Evolutionary conservation across 2,329 filamentous ascomycete species (phyloP), one percentile per base, ranked within the genome.

Genomic region (Penicillium sp.): DNA sequence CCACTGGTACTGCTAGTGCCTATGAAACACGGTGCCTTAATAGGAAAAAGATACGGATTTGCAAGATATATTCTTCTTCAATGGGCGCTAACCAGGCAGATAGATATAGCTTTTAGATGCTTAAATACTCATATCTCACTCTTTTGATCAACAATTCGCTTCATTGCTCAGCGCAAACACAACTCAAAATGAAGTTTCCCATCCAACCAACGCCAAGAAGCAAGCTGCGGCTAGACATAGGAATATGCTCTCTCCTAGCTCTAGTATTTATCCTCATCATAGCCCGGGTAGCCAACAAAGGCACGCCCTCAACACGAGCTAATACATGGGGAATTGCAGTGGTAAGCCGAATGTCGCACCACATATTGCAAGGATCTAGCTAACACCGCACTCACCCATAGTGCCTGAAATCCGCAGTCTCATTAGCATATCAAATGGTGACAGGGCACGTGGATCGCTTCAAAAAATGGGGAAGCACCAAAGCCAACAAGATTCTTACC

Each of bases 331-430:
- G 68, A 10, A 68, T 71, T 15, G 65, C 61, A 28, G 61, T 63
- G 33, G 61, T 63, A 37, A 63, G 58, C 28, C 12, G 3, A 9
- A 42, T 19, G 1, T 3, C 17, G 3, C 9, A 19, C 3, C 8
- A 22, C n/a, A 5, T 22, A 5, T 22, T 44, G 17, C 4, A 15
- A 33, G 17, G 3, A 33, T 38, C 15, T 6, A 13, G 37, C n/a
- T 58, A 37, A 57, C 13, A 44, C 13, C 13, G 5, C 7, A 4
- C n/a, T 22, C 15, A 13, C n/a, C 3, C 13, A 44, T 1, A 70
- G 67, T 66, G 62, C n/a, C 10, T 71, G 13, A 72, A 72, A 59
- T 65, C 69, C 2, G 69, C 60, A 6, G n/a, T 67, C 26, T 72
- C 69, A 58, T 58, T 71, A 30, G 56, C 64, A 24, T 72, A 72